Evolutionary conservation across 805 yeast genomes (phyloP), one percentile per base, ranked within the genome.

Genomic region (Metschnikowia gelsemii): DNA sequence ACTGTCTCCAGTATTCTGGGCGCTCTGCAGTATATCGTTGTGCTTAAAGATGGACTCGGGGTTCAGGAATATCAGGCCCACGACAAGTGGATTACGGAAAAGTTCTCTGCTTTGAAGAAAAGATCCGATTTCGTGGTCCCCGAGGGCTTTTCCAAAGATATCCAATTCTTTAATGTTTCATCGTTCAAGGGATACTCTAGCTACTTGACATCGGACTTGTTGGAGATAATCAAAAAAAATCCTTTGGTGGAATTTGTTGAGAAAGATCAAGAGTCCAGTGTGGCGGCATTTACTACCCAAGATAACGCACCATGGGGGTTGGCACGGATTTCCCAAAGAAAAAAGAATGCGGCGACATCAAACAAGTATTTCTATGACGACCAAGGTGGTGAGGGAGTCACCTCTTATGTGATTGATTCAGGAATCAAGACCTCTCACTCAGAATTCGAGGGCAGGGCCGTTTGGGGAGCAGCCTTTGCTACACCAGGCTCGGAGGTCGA

Each of bases 261-360:
- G 46, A 46, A 46, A 22, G 60, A 58, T 38, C 35, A 50, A n/a
- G 38, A 51, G 12, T 37, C 51, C 40, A 37, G 43, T 32, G 38
- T 47, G 31, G 46, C 44, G 35, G 82, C 78, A 50, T 72, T 80
- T 37, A 76, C 78, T 47, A 74, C 78, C 45, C 91, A 88, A 69
- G 73, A 76, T 46, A 87, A 87, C 47, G 90, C 96, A n/a, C 95
- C 96, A 31, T 89, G 96, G 96, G 96, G 96, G 55, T 75, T 89
- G 48, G 84, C 95, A 16, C 79, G 96, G 72, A 80, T 89, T 45
- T 85, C 96, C 16, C 95, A 87, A 64, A 76, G 90, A 64, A 77
- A 80, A 42, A 71, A 81, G 56, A 75, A 42, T 8, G 8, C 18
- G 19, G 37, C 46, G 7, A 31, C 38, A 1, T 16, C 30, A 11